These are phyloP conservation scores for Xanthoconium stramineum DNA, from an alignment of 768 basidiomycete species.

Conservation along the genomic window DNA sequence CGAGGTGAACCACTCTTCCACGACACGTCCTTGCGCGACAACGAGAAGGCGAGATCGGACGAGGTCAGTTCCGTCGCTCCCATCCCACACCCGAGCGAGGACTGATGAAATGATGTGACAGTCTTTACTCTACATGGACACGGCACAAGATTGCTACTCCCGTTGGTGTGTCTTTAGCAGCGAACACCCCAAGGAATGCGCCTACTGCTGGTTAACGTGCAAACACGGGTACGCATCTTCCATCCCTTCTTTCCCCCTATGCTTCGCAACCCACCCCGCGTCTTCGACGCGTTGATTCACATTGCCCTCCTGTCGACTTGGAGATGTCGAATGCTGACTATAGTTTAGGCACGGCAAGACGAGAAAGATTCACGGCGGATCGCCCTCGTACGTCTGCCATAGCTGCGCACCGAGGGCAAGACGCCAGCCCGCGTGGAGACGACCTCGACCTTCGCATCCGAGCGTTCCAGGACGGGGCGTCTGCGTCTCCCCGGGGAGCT, in stretches of 20 bases:
- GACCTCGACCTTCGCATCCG: slow-evolving; percentile 14
- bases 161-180: slow-evolving; percentile 29
- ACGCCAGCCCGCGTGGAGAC: slow-evolving; percentile 21
- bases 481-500: background rate
- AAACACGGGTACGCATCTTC: slow-evolving; percentile 22
- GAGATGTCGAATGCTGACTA: background rate
- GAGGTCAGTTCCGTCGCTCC: slow-evolving; percentile 13
- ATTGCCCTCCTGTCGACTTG: too few relatives aligned
- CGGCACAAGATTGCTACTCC: slow-evolving; percentile 31
- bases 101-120: background rate
- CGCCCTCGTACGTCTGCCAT: slow-evolving; percentile 29
- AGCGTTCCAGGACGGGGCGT: background rate
- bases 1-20: slow-evolving; percentile 26
- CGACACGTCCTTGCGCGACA: slow-evolving; percentile 9
- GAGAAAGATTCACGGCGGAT: slow-evolving; percentile 29
- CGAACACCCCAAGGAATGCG: slow-evolving; percentile 25
- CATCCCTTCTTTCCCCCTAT: too few relatives aligned
- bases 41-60: slow-evolving; percentile 17
- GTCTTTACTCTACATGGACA: slow-evolving; percentile 27
- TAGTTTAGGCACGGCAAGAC: slow-evolving; percentile 29
- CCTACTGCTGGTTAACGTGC: slow-evolving; percentile 28
- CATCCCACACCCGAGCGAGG: background rate
- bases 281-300: too few relatives aligned
- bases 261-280: too few relatives aligned
- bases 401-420: slow-evolving; percentile 21